These are phyloP conservation scores for Dichotomopilus funicola DNA, from an alignment of 2,329 filamentous ascomycete genomes.

Conservation along the genomic window DNA sequence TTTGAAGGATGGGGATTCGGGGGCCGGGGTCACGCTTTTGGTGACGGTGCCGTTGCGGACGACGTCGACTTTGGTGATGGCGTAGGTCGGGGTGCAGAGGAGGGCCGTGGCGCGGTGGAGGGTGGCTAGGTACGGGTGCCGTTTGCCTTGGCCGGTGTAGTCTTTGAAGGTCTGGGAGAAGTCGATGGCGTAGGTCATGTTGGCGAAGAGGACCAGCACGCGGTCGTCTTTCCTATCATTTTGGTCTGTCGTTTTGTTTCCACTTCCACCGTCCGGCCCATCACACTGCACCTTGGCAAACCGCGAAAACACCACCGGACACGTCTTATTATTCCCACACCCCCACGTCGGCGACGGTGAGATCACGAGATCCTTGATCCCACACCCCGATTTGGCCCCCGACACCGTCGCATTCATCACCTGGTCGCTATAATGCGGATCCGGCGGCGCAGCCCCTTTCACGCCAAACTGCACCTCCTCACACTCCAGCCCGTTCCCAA, in stretches of 20 bases:
- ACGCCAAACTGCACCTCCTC: background rate
- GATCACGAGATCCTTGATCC: background rate
- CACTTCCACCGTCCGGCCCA: background rate
- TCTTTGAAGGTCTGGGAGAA: background rate
- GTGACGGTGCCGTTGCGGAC: slow-evolving; percentile 1
- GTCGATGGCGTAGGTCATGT: background rate
- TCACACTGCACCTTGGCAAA: background rate
- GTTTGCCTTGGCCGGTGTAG: background rate
- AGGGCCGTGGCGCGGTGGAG: background rate
- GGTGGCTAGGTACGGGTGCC: background rate
- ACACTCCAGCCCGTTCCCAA: slow-evolving; percentile 1
- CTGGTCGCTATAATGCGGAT: background rate
- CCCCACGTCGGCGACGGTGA: background rate
- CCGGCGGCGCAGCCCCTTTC: background rate
- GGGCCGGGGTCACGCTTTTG: background rate
- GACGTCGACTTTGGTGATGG: slow-evolving; percentile 1
- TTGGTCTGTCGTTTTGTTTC: too few relatives aligned
- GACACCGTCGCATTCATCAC: background rate
- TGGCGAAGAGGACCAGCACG: background rate
- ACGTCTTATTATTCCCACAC: background rate
- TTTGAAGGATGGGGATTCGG: background rate
- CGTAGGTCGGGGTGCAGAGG: slow-evolving; percentile 1
- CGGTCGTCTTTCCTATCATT: background rate
- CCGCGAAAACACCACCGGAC: background rate
- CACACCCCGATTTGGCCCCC: background rate